Evolutionary conservation across 768 basidiomycete genomes (phyloP).

Genomic region (Suillus variegatus): DNA sequence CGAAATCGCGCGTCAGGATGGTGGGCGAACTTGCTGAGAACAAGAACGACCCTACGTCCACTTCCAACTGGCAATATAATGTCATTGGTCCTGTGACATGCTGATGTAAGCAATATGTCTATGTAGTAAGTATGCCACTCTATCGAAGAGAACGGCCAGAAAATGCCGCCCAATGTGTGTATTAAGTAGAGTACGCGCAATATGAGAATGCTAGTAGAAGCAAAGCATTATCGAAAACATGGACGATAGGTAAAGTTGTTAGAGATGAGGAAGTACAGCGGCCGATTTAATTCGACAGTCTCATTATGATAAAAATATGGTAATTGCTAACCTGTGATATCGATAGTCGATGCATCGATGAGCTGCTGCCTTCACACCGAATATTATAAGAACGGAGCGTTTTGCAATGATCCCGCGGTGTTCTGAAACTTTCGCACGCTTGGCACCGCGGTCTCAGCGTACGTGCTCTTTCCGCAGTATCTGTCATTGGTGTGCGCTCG

Average conservation of each 20-base stretch:
- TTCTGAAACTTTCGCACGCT: too few species aligned
- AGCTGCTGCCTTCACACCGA: too few species aligned
- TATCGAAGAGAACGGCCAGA: conserved; percentile 18
- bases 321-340: too few species aligned
- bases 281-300: too few species aligned
- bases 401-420: too few species aligned
- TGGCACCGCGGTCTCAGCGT: too few species aligned
- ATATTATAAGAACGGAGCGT: too few species aligned
- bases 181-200: conserved; percentile 31
- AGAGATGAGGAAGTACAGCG: neutral
- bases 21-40: neutral
- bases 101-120: neutral
- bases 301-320: too few species aligned
- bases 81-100: neutral
- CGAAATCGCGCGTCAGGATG: neutral
- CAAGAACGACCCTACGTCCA: neutral
- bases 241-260: conserved; percentile 1
- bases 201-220: conserved; percentile 10
- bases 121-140: neutral
- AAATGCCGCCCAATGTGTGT: conserved; percentile 23
- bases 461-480: too few species aligned
- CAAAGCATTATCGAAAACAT: conserved; percentile 11
- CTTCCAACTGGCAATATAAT: neutral
- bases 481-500: too few species aligned
- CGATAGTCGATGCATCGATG: too few species aligned